Evolutionary conservation across 768 basidiomycete species (phyloP), one percentile per base, ranked within the genome.

Genomic region (Mycena venus): DNA sequence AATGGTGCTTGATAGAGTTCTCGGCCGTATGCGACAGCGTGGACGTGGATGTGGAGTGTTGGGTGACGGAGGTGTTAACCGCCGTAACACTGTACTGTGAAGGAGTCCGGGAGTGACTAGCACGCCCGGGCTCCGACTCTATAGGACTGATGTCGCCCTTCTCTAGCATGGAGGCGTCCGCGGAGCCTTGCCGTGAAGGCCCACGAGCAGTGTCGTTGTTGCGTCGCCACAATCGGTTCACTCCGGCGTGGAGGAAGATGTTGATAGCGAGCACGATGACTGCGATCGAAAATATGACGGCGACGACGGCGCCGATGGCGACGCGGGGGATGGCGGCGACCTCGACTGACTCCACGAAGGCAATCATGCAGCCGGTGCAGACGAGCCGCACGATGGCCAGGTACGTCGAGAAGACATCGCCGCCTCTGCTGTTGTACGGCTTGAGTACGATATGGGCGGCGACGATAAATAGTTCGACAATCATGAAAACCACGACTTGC

Each of bases 301-400:
- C 91, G 44, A 91, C 87, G 74, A 96, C 88, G 69, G 94, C 88
- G 25, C 96, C 96, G 68, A 98, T 92, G 38, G 90, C 92, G 2
- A 95, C 93, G 23, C 96, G 90, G 1, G 94, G 92, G 77, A 98
- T 98, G 47, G 96, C 87, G 21, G 87, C 83, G 38, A 97, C 88
- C 8, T 86, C 82, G 29, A 96, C 79, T 11, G 83, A 84, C 74
- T 94, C 88, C 58, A 96, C 84, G 82, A 97, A 98, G 0, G 95
- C 91, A 74, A 98, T 89, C 85, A 95, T 85, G 25, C 96, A 80
- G 8, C 91, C 93, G 31, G 92, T 91, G 68, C 90, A 92, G 14
- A 92, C 85, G 10, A 97, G 84, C 31, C 96, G 89, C 14, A 91
- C 88, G 75, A 94, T 85, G 47, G 90, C 88, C 32, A 97, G 82